Base-by-base conservation (phyloP, 106 monocot species). In the Dioscorea alata region DNA sequence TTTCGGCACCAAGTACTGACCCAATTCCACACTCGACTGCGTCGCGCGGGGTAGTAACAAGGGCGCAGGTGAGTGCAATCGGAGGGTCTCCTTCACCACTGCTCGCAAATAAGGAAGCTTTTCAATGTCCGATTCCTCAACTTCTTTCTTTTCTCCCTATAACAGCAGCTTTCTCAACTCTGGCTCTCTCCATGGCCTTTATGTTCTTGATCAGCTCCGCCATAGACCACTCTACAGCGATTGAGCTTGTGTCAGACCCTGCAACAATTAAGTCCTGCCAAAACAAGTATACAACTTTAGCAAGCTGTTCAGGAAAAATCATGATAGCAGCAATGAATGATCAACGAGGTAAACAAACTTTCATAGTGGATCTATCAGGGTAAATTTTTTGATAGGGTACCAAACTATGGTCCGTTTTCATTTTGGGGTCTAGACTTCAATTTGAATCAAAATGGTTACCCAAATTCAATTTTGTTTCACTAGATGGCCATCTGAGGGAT, bases 1-100 rank as follows among this genome's bases (percentile, higher is more conserved):
- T 0, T 42, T 23, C 7, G 81, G 81, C 10, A 77, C 56, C 4
- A 17, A 22, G 60, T 69, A 73, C 8, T 73, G 77, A 10, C 49
- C 31, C 0, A 82, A 33, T 9, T 49, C 60, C 31, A 67, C 73
- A 10, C 1, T 32, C 17, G 48, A 19, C 66, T 50, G 68, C 7
- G 67, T 48, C 48, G 16, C 22, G 67, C 67, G 79, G 2, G 73
- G 79, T 14, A 79, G 10, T 34, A 73, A 34, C 0, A 79, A 59
- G 2, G 79, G 67, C 13, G 48, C 73, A 3, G 73, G 67, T 1
- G 79, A 68, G 52, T 79, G 79, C 48, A 79, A 20, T 24, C 73
- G 18, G 33, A 79, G 50, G 0, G 34, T 73, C 67, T 79, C 79
- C 61, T 79, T 79, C 28, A 79, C 66, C 2, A 79, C 67, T 0